Base-by-base conservation (phyloP, 1,284 basidiomycete species). In the Tilletia setariae region DNA sequence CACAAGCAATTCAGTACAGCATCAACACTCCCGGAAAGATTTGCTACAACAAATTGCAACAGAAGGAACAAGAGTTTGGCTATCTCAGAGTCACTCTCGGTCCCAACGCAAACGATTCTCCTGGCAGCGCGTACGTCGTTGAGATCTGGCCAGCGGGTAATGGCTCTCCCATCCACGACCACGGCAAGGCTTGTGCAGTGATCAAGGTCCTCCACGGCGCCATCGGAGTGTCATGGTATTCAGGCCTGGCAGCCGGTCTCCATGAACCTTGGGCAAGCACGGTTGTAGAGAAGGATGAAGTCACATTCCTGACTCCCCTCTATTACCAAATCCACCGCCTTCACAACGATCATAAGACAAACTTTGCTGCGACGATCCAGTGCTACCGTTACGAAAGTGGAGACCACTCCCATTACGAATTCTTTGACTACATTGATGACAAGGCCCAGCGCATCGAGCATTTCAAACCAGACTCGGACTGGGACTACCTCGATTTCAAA, bases 401-500 rank as follows among this genome's bases (percentile, higher is more conserved):
- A 23, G 65, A 69, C 44, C 43, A 47, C 32, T 62, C 68, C 30
- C 64, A 67, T 25, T 68, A 49, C n/a, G 47, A 49, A 23, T 49
- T 62, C 28, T 69, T 69, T 32, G 68, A 69, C 46, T 62, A 28
- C 11, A 46, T 35, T 46, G 65, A 69, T 35, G 6, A 23, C 32
- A 47, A 19, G 56, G 32, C 46, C 42, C 44, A 69, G 51, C 46
- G 51, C 66, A 28, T 63, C 23, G 68, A 69, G 13, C 68, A 67
- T 42, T 43, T 40, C 35, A 66, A 69, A n/a, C n/a, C 49, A 3
- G 23, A 19, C 47, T 68, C 68, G 51, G 68, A 66, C 11, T 47
- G 61, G 40, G 68, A 69, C 51, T 69, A 25, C 32, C 46, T 69
- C 49, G 66, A 59, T 11, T 23, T 69, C 64, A 69, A 69, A 51